These are phyloP conservation scores for Alternaria sp. DNA, from an alignment of 2,329 filamentous ascomycete genomes.

Conservation along the genomic window DNA sequence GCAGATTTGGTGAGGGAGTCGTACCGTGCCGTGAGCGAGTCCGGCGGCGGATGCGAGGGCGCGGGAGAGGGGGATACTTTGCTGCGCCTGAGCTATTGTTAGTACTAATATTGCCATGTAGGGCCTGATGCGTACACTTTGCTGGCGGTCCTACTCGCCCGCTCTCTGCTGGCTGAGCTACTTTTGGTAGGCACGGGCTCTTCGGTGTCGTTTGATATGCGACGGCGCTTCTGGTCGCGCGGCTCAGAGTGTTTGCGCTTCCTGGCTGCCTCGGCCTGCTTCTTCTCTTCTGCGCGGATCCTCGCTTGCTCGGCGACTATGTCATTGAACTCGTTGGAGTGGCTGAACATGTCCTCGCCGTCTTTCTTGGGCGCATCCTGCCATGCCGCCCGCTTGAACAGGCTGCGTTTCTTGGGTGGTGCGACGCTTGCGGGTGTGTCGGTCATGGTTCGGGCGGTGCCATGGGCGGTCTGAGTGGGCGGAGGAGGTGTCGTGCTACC, in stretches of 20 bases:
- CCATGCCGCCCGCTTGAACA: constrained; percentile 64
- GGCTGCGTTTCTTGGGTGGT: constrained; percentile 52
- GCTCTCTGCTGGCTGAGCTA: constrained; percentile 15
- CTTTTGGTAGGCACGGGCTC: constrained; percentile 10
- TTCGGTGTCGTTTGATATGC: constrained; percentile 26
- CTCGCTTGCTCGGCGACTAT: constrained; percentile 49
- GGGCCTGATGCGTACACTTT: constrained; percentile 24
- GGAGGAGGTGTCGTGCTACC: neutral
- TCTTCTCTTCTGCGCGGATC: constrained; percentile 36
- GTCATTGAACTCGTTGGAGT: constrained; percentile 48
- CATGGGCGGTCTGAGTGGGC: constrained; percentile 9
- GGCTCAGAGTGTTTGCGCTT: constrained; percentile 37
- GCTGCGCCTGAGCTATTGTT: constrained; percentile 26
- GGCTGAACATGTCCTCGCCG: constrained; percentile 51
- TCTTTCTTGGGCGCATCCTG: constrained; percentile 49
- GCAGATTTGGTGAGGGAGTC: constrained; percentile 32
- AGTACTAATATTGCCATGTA: neutral
- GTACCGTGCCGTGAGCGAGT: constrained; percentile 39
- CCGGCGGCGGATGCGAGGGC: constrained; percentile 13
- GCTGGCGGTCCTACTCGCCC: constrained; percentile 9
- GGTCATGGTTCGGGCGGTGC: constrained; percentile 31
- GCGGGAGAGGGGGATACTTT: constrained; percentile 32
- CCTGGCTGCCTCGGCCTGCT: constrained; percentile 31
- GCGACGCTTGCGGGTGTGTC: constrained; percentile 25
- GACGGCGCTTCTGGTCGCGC: constrained; percentile 31